phyloP scores from a whole-genome alignment of 1,284 basidiomycete species.

The Heterobasidion parviporum region DNA sequence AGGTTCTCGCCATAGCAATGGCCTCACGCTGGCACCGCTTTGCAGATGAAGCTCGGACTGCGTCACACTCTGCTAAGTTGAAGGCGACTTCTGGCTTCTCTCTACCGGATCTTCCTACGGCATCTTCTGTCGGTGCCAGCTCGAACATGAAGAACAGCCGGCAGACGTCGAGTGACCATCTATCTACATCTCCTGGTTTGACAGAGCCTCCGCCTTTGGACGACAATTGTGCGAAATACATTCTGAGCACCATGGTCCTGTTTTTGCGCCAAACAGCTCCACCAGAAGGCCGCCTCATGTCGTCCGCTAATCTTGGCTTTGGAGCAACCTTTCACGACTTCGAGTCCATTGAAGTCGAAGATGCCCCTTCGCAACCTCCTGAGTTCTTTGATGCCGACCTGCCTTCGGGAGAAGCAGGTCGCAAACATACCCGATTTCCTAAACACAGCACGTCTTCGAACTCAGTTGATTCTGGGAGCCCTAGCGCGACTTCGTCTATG shows the following conservation, averaged over 20 bases:
- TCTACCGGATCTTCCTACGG: slow-evolving; percentile 25
- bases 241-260: slow-evolving; percentile 75
- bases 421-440: slow-evolving; percentile 13
- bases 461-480: slow-evolving; percentile 32
- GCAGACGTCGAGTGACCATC: slow-evolving; percentile 31
- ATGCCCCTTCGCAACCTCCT: slow-evolving; percentile 14
- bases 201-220: slow-evolving; percentile 75
- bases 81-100: slow-evolving; percentile 18
- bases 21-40: slow-evolving; percentile 65
- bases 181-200: slow-evolving; percentile 34
- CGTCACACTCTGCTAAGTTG: slow-evolving; percentile 32
- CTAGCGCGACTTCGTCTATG: slow-evolving; percentile 29
- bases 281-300: slow-evolving; percentile 49
- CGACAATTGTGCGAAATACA: slow-evolving; percentile 80
- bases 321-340: slow-evolving; percentile 67
- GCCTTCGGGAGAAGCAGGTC: slow-evolving; percentile 6
- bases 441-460: slow-evolving; percentile 31
- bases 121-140: slow-evolving; percentile 12
- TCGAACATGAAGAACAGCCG: slow-evolving; percentile 19
- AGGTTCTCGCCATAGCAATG: slow-evolving; percentile 74
- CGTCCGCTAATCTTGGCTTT: slow-evolving; percentile 54
- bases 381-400: slow-evolving; percentile 13
- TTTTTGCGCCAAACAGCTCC: slow-evolving; percentile 72
- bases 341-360: slow-evolving; percentile 44
- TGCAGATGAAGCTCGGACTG: slow-evolving; percentile 28